Evolutionary conservation across 768 basidiomycete species (phyloP).

Genomic region (Trametopsis cervina): DNA sequence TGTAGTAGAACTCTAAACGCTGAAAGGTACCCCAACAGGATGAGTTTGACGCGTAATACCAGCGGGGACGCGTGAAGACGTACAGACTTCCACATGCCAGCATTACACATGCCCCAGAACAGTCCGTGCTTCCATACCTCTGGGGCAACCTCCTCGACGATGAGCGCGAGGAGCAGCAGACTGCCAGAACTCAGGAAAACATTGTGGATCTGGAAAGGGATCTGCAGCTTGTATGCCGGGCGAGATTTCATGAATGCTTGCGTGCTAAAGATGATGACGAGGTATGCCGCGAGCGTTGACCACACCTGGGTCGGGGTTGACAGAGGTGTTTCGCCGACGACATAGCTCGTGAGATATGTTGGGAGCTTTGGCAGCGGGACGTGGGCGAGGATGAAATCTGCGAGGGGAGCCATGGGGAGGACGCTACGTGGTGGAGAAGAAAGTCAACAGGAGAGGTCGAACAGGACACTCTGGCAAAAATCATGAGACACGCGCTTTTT

Average conservation of each 20-base stretch:
- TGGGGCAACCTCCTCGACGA: slow-evolving; percentile 88
- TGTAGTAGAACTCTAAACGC: slow-evolving; percentile 94
- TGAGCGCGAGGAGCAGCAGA: slow-evolving; percentile 75
- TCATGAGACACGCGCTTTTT: slow-evolving; percentile 19
- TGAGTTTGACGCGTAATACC: slow-evolving; percentile 1
- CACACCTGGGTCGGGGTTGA: slow-evolving; percentile 70
- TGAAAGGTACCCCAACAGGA: slow-evolving; percentile 24
- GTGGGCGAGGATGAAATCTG: slow-evolving; percentile 59
- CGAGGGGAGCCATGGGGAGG: slow-evolving; percentile 60
- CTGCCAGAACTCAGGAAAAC: slow-evolving; percentile 81
- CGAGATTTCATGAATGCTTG: slow-evolving; percentile 79
- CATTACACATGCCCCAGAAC: slow-evolving; percentile 73
- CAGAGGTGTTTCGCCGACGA: slow-evolving; percentile 70
- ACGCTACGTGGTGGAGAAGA: slow-evolving; percentile 18
- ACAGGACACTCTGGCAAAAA: slow-evolving; percentile 9
- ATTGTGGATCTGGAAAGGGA: slow-evolving; percentile 88
- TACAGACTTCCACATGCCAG: slow-evolving; percentile 81
- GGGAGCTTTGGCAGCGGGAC: slow-evolving; percentile 52
- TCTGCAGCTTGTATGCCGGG: slow-evolving; percentile 66
- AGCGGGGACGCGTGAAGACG: slow-evolving; percentile 26
- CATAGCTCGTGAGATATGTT: slow-evolving; percentile 51
- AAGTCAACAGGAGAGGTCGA: slow-evolving; percentile 10
- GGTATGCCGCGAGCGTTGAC: slow-evolving; percentile 68
- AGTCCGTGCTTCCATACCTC: slow-evolving; percentile 64
- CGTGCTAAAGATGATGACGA: slow-evolving; percentile 82